A percentile compares a stretch with the other conserved stretches of the same genome.
Evolutionary conservation across 2,329 filamentous ascomycete species (phyloP).

Genomic region (Aspergillus sp.): DNA sequence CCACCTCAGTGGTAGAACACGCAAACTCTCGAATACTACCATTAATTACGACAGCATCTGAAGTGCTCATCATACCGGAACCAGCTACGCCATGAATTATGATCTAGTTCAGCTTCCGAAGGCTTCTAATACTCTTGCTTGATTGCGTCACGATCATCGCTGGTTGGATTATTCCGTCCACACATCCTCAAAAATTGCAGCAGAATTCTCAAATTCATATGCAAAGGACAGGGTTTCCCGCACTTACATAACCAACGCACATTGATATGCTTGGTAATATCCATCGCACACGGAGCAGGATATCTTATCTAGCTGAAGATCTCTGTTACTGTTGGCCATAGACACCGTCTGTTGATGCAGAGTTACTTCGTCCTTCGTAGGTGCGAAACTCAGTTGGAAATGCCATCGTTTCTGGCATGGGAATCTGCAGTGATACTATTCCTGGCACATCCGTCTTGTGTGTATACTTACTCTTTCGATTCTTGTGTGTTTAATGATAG

Average conservation of each 20-base stretch:
- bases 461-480: constrained; percentile 1
- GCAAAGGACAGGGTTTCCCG: background rate
- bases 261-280: background rate
- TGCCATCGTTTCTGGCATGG: background rate
- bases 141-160: background rate
- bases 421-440: no score
- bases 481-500: background rate
- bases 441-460: background rate
- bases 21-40: background rate
- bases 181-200: background rate
- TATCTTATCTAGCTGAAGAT: background rate
- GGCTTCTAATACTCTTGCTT: no score
- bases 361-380: background rate
- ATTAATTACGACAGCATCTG: background rate
- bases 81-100: background rate
- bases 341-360: background rate
- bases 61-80: background rate
- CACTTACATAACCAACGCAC: background rate
- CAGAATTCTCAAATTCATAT: background rate
- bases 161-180: background rate
- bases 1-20: background rate
- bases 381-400: background rate
- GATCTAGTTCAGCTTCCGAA: background rate
- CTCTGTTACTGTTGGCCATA: background rate
- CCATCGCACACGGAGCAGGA: background rate